Conservation (phyloP, 148 eudicot genomes). For the Spergularia bocconei region DNA sequence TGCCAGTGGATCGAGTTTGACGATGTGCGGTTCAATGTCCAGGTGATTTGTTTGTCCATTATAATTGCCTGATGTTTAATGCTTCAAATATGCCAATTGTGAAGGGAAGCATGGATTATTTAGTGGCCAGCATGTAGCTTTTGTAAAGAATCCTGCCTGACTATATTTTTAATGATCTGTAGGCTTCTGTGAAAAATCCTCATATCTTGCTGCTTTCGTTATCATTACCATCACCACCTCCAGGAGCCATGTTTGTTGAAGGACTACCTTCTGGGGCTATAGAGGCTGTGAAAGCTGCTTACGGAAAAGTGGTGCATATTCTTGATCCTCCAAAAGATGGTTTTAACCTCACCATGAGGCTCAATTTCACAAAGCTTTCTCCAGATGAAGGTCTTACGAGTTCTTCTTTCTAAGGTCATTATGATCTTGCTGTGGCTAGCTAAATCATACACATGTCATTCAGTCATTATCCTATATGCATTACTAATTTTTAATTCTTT, state of each 20-base stretch:
- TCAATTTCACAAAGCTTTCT: constrained; percentile 89
- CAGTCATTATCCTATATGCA: not conserved
- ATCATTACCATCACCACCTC: constrained; percentile 87
- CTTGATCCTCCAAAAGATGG: constrained; percentile 98
- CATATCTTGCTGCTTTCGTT: constrained; percentile 71
- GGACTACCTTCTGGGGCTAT: constrained; percentile 95
- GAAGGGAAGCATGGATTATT: not conserved
- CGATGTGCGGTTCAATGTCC: constrained; percentile 88
- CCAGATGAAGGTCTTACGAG: constrained; percentile 92
- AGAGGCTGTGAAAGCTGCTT: constrained; percentile 89
- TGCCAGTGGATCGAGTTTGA: constrained; percentile 93
- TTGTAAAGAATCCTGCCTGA: not conserved
- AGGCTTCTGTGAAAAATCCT: constrained; percentile 87
- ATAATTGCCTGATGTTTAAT: not conserved
- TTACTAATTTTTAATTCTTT: not conserved
- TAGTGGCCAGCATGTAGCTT: not conserved
- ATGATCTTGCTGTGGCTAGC: constrained; percentile 42
- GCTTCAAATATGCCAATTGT: not conserved
- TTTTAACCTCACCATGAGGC: constrained; percentile 88
- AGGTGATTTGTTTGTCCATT: constrained; percentile 41
- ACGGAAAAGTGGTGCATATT: constrained; percentile 67
- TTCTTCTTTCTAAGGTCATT: constrained; percentile 61
- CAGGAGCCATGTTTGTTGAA: constrained; percentile 67
- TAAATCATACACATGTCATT: constrained; percentile 16
- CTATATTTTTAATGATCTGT: constrained; percentile 23